Evolutionary conservation across 345 rosid genomes (phyloP).

Genomic region (Pistacia integerrima): DNA sequence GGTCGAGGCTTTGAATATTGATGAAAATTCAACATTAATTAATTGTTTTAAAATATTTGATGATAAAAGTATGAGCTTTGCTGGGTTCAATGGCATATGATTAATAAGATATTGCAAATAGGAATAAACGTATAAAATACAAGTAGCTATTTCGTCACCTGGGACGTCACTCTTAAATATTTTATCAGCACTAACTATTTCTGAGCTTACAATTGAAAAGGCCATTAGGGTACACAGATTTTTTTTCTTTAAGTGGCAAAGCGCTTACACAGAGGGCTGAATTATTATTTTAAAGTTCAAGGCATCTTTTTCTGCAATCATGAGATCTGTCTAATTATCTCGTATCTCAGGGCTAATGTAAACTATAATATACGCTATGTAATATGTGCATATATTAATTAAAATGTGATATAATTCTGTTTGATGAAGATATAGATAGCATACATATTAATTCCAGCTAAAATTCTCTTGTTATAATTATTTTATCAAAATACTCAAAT

Average conservation of each 20-base stretch:
- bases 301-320: not conserved
- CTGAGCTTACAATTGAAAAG: not conserved
- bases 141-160: constrained; percentile 39
- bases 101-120: constrained; percentile 17
- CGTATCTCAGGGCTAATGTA: too few species aligned
- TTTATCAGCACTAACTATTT: constrained; percentile 17
- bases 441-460: too few species aligned
- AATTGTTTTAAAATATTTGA: not conserved
- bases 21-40: not conserved
- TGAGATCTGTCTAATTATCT: not conserved
- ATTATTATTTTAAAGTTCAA: not conserved
- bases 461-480: too few species aligned
- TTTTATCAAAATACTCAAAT: too few species aligned
- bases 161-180: constrained; percentile 39
- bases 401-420: too few species aligned
- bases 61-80: constrained; percentile 1
- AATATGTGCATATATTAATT: too few species aligned
- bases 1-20: constrained; percentile 11
- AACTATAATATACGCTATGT: too few species aligned
- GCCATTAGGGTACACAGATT: not conserved
- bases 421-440: too few species aligned
- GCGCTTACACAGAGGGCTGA: not conserved
- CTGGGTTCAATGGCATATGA: constrained; percentile 28
- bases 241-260: too few species aligned
- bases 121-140: constrained; percentile 11